Evolutionary conservation across 2,329 filamentous ascomycete species (phyloP).

Genomic region (Exserohilum rostratum): DNA sequence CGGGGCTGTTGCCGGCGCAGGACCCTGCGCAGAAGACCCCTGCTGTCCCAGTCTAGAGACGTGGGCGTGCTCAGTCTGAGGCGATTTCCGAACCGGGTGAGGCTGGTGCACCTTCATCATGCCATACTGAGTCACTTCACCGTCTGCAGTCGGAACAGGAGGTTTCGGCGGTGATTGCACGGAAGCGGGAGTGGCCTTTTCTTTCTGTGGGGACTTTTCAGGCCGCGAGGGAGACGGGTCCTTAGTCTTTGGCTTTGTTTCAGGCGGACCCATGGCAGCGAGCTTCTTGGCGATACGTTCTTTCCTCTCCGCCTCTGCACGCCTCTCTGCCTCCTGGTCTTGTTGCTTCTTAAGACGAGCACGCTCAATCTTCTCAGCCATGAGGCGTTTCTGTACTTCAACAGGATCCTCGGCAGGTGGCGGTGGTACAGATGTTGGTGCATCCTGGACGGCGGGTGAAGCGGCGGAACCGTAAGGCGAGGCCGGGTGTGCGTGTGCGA

Average conservation of each 20-base stretch:
- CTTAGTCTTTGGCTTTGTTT: conserved; percentile 42
- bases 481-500: conserved; percentile 40
- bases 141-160: conserved; percentile 62
- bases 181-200: conserved; percentile 46
- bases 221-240: conserved; percentile 47
- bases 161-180: conserved; percentile 61
- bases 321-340: conserved; percentile 63
- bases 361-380: conserved; percentile 72
- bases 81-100: conserved; percentile 54
- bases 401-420: conserved; percentile 64
- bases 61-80: conserved; percentile 22
- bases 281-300: conserved; percentile 76
- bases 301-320: conserved; percentile 73
- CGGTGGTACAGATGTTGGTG: conserved; percentile 37
- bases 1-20: conserved; percentile 31
- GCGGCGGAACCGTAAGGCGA: conserved; percentile 45
- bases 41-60: conserved; percentile 18
- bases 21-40: conserved; percentile 12
- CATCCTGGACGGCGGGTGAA: conserved; percentile 33
- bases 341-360: conserved; percentile 70
- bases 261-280: conserved; percentile 68
- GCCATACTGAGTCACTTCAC: conserved; percentile 64
- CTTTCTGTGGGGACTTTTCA: conserved; percentile 53
- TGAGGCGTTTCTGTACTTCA: conserved; percentile 70
- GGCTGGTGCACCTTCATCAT: conserved; percentile 67